Evolutionary conservation across 768 basidiomycete genomes (phyloP).

Genomic region (Hypholoma sublateritium): DNA sequence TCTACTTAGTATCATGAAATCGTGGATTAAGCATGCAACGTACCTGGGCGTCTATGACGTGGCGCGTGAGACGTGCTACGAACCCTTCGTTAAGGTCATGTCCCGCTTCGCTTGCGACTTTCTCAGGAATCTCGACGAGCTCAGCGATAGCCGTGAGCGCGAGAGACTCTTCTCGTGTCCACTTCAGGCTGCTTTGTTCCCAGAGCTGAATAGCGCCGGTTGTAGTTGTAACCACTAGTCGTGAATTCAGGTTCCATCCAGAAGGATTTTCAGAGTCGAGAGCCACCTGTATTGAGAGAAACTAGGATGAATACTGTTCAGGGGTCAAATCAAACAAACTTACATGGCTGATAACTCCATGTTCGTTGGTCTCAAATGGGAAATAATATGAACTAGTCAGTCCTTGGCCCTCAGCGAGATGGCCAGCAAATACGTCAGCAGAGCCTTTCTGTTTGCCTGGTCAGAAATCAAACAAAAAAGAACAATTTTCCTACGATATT

Average conservation of each 20-base stretch:
- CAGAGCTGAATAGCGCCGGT: slow-evolving; percentile 79
- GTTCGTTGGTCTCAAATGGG: slow-evolving; percentile 59
- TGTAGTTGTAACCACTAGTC: slow-evolving; percentile 62
- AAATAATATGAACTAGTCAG: slow-evolving; percentile 53
- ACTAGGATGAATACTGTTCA: not conserved
- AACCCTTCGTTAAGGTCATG: slow-evolving; percentile 52
- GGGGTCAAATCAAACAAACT: slow-evolving; percentile 16
- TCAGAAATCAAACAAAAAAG: not conserved
- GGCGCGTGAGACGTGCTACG: slow-evolving; percentile 49
- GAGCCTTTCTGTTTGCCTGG: slow-evolving; percentile 45
- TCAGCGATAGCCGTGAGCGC: slow-evolving; percentile 61
- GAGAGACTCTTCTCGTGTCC: slow-evolving; percentile 83
- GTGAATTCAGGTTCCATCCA: slow-evolving; percentile 33
- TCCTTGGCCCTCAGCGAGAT: slow-evolving; percentile 42
- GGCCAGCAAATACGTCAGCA: slow-evolving; percentile 52
- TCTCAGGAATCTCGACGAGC: slow-evolving; percentile 79
- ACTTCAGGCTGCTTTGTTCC: slow-evolving; percentile 57
- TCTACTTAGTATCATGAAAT: not conserved
- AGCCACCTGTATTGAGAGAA: slow-evolving; percentile 38
- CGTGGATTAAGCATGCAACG: slow-evolving; percentile 4
- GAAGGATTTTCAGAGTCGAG: slow-evolving; percentile 47
- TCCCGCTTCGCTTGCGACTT: slow-evolving; percentile 29
- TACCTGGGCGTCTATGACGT: slow-evolving; percentile 62
- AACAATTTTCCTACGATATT: not conserved
- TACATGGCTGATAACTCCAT: slow-evolving; percentile 75